Percentiles rank a stretch among this genome's conserved stretches.
Evolutionary conservation across 1,139 yeast genomes (phyloP).

Genomic region (Geotrichum carabidarum): DNA sequence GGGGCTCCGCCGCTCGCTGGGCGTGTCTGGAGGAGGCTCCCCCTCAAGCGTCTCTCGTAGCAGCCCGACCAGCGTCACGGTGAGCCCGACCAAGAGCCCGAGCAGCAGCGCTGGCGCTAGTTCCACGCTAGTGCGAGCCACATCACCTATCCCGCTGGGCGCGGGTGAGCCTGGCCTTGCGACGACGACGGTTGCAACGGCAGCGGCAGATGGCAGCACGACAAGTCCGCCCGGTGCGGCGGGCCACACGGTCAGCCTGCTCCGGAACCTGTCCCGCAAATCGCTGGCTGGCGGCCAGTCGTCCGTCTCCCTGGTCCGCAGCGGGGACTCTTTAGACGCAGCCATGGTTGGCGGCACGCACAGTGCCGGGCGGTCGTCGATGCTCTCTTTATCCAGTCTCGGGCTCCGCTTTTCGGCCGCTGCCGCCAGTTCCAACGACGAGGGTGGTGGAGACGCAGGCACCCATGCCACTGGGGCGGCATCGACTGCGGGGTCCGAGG

Average conservation of each 20-base stretch:
- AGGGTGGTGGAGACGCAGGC: background rate
- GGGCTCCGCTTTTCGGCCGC: conserved; percentile 1
- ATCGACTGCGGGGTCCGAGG: background rate
- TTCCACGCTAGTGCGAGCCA: background rate
- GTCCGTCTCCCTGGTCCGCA: background rate
- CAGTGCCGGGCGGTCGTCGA: conserved; percentile 6
- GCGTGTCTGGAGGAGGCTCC: background rate
- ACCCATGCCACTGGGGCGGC: too few species aligned
- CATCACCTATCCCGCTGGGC: background rate
- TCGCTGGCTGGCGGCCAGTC: conserved; percentile 5
- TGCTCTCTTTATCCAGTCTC: conserved; percentile 8
- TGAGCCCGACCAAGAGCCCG: background rate
- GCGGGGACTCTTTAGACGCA: background rate
- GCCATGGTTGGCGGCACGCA: background rate
- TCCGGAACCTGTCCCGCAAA: conserved; percentile 10
- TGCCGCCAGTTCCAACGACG: background rate
- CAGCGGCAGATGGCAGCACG: background rate
- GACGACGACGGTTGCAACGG: conserved; percentile 8
- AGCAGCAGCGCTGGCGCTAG: background rate
- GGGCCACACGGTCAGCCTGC: background rate
- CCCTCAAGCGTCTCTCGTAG: background rate
- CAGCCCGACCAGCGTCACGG: background rate
- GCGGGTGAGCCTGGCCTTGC: background rate
- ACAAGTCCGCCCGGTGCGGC: background rate
- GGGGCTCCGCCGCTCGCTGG: conserved; percentile 6